Conservation (phyloP, 192 early-diverging fungal genomes). For the Mortierella hygrophila region DNA sequence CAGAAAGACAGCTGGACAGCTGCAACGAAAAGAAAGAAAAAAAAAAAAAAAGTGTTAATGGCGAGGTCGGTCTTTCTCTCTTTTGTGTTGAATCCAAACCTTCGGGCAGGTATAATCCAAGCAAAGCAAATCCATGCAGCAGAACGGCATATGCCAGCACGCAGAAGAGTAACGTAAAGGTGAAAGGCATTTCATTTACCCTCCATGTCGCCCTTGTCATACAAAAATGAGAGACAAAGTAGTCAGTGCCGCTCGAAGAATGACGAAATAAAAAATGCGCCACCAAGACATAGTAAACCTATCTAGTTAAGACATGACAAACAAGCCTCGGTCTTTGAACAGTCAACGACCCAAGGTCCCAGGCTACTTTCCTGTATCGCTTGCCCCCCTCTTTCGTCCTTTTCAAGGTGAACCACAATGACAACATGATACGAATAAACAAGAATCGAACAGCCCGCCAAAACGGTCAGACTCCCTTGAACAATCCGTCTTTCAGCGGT, state of each 20-base stretch:
- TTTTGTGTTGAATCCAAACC: neutral
- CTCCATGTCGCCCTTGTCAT: neutral
- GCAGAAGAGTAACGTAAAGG: neutral
- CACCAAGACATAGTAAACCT: neutral
- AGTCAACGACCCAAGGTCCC: neutral
- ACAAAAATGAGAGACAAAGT: neutral
- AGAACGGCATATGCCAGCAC: neutral
- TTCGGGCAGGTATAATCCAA: neutral
- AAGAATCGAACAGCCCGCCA: neutral
- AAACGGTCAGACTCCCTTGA: neutral
- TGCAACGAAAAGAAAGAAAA: too few species aligned
- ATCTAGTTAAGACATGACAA: neutral
- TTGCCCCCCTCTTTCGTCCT: neutral
- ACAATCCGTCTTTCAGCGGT: too few species aligned
- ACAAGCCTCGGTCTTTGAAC: neutral
- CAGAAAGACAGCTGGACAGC: conserved; percentile 1
- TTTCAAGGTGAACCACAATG: neutral
- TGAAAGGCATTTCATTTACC: neutral
- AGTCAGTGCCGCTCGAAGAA: neutral
- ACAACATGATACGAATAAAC: neutral
- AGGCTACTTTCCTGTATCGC: neutral
- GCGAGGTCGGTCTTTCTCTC: too few species aligned
- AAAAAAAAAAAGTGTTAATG: too few species aligned
- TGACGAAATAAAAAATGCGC: neutral
- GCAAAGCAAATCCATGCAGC: neutral